Percentiles rank a stretch among this genome's conserved stretches.
Conservation (phyloP, 2,329 filamentous ascomycete species). For the Dendryphion nanum region DNA sequence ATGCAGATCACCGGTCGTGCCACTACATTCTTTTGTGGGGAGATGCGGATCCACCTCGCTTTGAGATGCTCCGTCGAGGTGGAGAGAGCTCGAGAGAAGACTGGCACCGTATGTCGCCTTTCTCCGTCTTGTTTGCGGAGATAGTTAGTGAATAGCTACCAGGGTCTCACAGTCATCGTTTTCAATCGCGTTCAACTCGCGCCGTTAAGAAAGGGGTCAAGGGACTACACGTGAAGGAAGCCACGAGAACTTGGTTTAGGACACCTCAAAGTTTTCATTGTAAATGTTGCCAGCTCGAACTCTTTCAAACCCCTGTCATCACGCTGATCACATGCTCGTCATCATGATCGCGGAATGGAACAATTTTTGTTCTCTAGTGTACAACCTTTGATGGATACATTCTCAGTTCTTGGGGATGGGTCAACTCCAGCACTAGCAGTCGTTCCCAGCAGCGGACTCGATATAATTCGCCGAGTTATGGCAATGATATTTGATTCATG, state of each 20-base stretch:
- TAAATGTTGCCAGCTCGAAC: too few species aligned
- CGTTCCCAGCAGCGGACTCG: neutral
- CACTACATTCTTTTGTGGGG: conserved; percentile 9
- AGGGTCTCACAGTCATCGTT: conserved; percentile 9
- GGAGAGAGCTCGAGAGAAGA: conserved; percentile 7
- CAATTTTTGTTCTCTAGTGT: conserved; percentile 4
- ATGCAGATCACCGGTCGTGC: conserved; percentile 4
- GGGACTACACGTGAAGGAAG: conserved; percentile 8
- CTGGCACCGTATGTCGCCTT: neutral
- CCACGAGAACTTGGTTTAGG: conserved; percentile 8
- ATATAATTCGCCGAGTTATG: neutral
- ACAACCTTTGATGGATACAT: neutral
- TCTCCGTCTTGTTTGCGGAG: neutral
- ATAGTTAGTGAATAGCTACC: conserved; percentile 9
- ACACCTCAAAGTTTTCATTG: too few species aligned
- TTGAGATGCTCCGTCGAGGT: conserved; percentile 4
- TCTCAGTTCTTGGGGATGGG: neutral
- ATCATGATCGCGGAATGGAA: too few species aligned
- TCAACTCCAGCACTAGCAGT: too few species aligned
- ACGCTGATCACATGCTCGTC: too few species aligned
- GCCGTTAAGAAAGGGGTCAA: conserved; percentile 9
- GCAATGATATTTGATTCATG: neutral
- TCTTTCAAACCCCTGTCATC: too few species aligned
- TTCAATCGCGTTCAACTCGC: conserved; percentile 11
- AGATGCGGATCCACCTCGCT: conserved; percentile 4